phyloP scores from a whole-genome alignment of 2,329 filamentous ascomycete genomes.

The Pseudogymnoascus sp. region DNA sequence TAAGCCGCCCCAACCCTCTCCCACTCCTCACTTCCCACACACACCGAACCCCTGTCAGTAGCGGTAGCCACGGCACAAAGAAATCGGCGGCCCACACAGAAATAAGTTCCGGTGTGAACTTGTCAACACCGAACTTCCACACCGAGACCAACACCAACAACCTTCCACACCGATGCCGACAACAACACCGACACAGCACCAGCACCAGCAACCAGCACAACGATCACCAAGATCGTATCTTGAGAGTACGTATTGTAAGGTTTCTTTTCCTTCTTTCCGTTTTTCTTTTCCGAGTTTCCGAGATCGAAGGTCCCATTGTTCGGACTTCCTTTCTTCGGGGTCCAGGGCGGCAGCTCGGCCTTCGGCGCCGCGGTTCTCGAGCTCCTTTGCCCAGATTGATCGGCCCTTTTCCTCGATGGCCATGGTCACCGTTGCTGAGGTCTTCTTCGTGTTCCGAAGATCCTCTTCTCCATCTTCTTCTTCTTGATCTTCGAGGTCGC shows the following conservation, averaged over 20 bases:
- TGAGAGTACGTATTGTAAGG: not conserved
- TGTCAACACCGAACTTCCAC: too few relatives aligned
- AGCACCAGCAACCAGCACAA: not conserved
- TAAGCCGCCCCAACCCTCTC: not conserved
- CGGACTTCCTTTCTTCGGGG: not conserved
- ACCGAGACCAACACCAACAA: too few relatives aligned
- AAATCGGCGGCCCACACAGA: not conserved
- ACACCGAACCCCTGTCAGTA: not conserved
- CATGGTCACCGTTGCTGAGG: not conserved
- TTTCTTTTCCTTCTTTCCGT: too few relatives aligned
- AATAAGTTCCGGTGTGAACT: too few relatives aligned
- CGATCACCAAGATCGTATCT: not conserved
- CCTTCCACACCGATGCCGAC: not conserved
- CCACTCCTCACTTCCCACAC: not conserved
- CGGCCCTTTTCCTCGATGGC: not conserved
- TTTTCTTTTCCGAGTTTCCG: not conserved
- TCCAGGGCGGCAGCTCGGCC: not conserved
- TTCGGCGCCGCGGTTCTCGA: not conserved
- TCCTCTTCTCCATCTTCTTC: not conserved
- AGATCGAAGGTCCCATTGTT: not conserved
- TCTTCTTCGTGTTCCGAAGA: not conserved
- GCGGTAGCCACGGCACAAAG: not conserved
- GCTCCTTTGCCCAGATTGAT: not conserved
- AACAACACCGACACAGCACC: not conserved
- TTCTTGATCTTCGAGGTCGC: not conserved